These are phyloP conservation scores for Diplodia sapinea DNA, from an alignment of 2,329 filamentous ascomycete species.

Conservation along the genomic window DNA sequence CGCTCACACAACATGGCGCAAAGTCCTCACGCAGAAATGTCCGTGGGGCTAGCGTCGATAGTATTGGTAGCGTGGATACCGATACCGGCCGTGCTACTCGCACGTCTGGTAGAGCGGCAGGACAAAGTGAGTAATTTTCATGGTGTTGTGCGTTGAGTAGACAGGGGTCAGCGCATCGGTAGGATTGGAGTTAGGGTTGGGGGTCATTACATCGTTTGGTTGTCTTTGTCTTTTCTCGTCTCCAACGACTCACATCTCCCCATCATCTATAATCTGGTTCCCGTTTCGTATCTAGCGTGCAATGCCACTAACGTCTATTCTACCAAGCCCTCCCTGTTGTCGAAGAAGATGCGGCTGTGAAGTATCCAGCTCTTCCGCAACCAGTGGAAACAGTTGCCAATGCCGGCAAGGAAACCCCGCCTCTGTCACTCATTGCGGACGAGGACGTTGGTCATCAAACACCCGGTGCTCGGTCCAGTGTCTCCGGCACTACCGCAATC, in stretches of 20 bases:
- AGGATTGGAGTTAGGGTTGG: neutral
- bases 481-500: conserved; percentile 54
- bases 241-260: neutral
- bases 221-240: neutral
- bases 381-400: neutral
- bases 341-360: conserved; percentile 33
- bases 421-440: neutral
- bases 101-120: conserved; percentile 36
- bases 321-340: conserved; percentile 31
- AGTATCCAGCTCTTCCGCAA: conserved; percentile 35
- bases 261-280: neutral
- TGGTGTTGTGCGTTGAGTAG: neutral
- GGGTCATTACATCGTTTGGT: too few relatives aligned
- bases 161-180: neutral
- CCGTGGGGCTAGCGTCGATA: conserved; percentile 41
- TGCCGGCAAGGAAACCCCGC: conserved; percentile 14
- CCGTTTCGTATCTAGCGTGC: neutral
- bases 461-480: conserved; percentile 48
- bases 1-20: conserved; percentile 31
- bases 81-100: conserved; percentile 35
- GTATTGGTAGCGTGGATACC: conserved; percentile 39
- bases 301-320: neutral
- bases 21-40: conserved; percentile 38
- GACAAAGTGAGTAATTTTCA: neutral
- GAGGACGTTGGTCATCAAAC: conserved; percentile 37